A percentile compares a stretch with the other conserved stretches of the same genome.
phyloP scores from a whole-genome alignment of 495 filamentous ascomycete species.

The Penicillium fimorum region DNA sequence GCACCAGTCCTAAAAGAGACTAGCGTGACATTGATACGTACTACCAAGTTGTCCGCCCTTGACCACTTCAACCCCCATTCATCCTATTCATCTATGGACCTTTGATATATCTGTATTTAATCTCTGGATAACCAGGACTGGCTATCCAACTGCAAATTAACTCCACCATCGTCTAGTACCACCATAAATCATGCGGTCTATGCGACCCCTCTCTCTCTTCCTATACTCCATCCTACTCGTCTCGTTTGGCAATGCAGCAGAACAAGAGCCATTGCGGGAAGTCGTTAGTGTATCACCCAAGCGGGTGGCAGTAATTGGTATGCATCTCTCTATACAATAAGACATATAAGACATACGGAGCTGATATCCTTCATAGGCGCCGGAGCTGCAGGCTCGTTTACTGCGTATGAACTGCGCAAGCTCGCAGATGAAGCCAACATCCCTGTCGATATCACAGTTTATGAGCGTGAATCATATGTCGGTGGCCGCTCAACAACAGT shows the following conservation, averaged over 20 bases:
- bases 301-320: constrained; percentile 51
- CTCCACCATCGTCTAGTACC: not conserved
- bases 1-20: not conserved
- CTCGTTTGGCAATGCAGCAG: constrained; percentile 23
- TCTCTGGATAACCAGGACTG: not conserved
- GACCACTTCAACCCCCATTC: not conserved
- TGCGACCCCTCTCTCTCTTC: not conserved
- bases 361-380: constrained; percentile 60
- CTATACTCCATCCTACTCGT: constrained; percentile 15
- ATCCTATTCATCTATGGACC: not conserved
- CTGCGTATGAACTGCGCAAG: constrained; percentile 77
- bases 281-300: constrained; percentile 27
- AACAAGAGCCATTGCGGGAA: constrained; percentile 27
- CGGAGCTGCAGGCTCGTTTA: constrained; percentile 82
- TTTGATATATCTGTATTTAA: not conserved
- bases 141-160: not conserved
- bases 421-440: constrained; percentile 57
- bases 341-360: not conserved
- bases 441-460: constrained; percentile 77
- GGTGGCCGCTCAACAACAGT: constrained; percentile 91
- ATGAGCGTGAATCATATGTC: constrained; percentile 74
- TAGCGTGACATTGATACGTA: not conserved
- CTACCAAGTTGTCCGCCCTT: not conserved
- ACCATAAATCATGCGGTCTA: not conserved
- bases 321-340: constrained; percentile 9